Evolutionary conservation across 139 green algal species (phyloP), one percentile per base, ranked within the genome.

Genomic region (Chlorella sp.): DNA sequence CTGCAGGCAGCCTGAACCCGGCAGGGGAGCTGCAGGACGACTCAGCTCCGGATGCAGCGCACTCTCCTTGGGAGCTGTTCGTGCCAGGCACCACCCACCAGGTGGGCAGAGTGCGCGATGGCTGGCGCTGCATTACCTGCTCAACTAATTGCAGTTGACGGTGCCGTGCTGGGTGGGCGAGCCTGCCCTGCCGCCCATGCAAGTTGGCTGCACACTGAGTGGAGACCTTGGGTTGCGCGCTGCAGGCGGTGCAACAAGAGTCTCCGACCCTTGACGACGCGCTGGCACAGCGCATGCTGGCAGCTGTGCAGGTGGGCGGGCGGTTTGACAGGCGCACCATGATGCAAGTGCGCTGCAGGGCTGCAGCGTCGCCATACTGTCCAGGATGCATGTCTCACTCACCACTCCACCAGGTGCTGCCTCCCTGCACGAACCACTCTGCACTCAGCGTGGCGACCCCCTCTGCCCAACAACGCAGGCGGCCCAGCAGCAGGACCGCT

Each of bases 31-130:
- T 83, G 43, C 40, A 26, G 2, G 54, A 64, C n/a, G 38, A 72
- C 46, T 41, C 80, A 40, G 74, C 74, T 46, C 62, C 84, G 24
- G 30, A 80, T 9, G 34, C 81, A 3, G 36, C 6, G 44, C 85
- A 90, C 51, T 87, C 74, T 75, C 90, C 88, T 17, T 93, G 90
- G 90, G 90, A 93, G 79, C 68, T 93, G 9, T 89, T 87, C 56
- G 65, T 75, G 44, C 68, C 75, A 3, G 80, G 77, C 62, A 76
- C 60, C 34, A 77, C 73, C 30, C 36, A 43, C 34, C 62, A 80
- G 72, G 72, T 80, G 81, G 26, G 80, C 40, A 2, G 43, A 56
- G 64, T 56, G 65, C n/a, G n/a, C n/a, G n/a, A n/a, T n/a, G 1
- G 34, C 34, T 16, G 40, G 14, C 1, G 36, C 76, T 43, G 26